A percentile compares a stretch with the other conserved stretches of the same genome.
Conservation (phyloP, 2,329 filamentous ascomycete genomes). For the Calonectria leucothoes region DNA sequence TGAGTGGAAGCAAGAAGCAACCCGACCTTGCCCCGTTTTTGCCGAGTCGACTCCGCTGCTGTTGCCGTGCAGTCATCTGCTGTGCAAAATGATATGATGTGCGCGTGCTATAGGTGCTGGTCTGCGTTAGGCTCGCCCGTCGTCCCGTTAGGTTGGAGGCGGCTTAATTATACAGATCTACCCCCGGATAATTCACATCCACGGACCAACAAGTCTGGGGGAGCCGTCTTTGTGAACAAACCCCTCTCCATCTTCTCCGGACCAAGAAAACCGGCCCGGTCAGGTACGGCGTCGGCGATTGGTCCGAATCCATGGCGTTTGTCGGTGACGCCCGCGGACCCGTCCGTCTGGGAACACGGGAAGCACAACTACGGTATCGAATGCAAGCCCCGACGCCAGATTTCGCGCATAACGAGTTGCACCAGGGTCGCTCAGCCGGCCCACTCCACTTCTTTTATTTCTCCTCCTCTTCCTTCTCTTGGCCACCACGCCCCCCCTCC, state of each 20-base stretch:
- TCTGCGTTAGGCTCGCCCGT: conserved; percentile 3
- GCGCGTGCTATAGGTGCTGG: conserved; percentile 13
- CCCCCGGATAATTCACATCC: conserved; percentile 2
- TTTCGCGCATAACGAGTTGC: conserved; percentile 33
- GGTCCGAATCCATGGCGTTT: conserved; percentile 29
- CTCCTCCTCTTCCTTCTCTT: background rate
- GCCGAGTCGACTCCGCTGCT: background rate
- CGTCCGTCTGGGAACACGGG: conserved; percentile 34
- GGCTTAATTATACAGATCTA: conserved; percentile 16
- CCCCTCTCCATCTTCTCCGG: conserved; percentile 14
- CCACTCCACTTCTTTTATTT: conserved; percentile 7
- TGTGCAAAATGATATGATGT: conserved; percentile 21
- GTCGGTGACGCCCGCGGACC: conserved; percentile 30
- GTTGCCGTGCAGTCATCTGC: background rate
- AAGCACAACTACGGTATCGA: conserved; percentile 26
- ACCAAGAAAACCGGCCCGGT: conserved; percentile 34
- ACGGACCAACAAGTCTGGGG: conserved; percentile 11
- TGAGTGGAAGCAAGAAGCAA: conserved; percentile 5
- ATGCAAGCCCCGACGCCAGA: conserved; percentile 27
- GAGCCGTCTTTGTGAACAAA: conserved; percentile 11
- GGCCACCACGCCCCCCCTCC: background rate
- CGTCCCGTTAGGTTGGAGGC: conserved; percentile 8
- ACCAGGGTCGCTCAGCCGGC: conserved; percentile 20
- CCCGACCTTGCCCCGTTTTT: background rate
- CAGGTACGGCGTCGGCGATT: conserved; percentile 28